These are phyloP conservation scores for Trichophaea hybrida DNA, from an alignment of 2,329 filamentous ascomycete genomes.

Conservation along the genomic window DNA sequence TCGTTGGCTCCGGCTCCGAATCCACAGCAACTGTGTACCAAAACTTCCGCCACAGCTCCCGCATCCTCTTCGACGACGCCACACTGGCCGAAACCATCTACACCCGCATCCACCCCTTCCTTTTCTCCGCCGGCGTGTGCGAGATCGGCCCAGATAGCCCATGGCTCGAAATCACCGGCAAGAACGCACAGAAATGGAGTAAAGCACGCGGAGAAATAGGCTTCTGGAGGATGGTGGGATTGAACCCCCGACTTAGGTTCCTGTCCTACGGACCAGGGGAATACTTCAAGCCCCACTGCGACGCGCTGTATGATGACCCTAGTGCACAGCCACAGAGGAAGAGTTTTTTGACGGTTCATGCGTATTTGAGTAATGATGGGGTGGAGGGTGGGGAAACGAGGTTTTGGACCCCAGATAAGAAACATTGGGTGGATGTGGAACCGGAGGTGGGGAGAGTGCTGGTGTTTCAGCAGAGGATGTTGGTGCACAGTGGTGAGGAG, in stretches of 20 bases:
- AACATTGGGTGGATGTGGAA: conserved; percentile 39
- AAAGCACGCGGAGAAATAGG: conserved; percentile 7
- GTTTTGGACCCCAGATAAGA: conserved; percentile 35
- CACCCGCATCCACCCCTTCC: conserved; percentile 15
- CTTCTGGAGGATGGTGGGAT: conserved; percentile 35
- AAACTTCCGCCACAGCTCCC: conserved; percentile 24
- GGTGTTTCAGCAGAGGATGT: conserved; percentile 43
- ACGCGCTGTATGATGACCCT: conserved; percentile 7
- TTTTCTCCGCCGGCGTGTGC: conserved; percentile 6
- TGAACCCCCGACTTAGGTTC: conserved; percentile 64
- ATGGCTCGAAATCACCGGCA: conserved; percentile 35
- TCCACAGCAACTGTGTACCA: background rate
- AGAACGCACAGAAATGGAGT: conserved; percentile 18
- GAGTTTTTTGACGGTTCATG: conserved; percentile 41
- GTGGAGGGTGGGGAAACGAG: conserved; percentile 42
- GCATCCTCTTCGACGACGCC: conserved; percentile 18
- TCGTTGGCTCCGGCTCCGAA: background rate
- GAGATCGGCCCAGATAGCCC: background rate
- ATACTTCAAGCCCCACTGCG: conserved; percentile 46
- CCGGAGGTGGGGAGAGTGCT: conserved; percentile 45
- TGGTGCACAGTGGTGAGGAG: conserved; percentile 42
- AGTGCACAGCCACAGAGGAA: conserved; percentile 21
- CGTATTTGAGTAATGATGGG: conserved; percentile 38
- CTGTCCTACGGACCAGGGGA: conserved; percentile 57
- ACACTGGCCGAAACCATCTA: conserved; percentile 12